These are phyloP conservation scores for Phytophthora ramorum DNA, from an alignment of 352 stramenopile species.

Conservation along the genomic window DNA sequence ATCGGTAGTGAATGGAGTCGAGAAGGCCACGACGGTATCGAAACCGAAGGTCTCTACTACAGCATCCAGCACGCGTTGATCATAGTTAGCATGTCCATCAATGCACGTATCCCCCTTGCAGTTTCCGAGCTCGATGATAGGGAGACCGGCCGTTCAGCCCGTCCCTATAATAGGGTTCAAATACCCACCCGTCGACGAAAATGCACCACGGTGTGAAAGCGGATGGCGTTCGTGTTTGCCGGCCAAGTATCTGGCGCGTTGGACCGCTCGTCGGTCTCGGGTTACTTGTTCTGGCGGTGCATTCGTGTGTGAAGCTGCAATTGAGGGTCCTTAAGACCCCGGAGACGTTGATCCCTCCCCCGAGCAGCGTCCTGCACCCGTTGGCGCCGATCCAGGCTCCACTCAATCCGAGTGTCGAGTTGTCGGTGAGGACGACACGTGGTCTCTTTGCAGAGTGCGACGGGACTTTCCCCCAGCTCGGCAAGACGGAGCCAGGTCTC, in stretches of 20 bases:
- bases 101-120: too few species aligned
- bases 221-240: not conserved
- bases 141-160: too few species aligned
- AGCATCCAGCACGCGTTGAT: too few species aligned
- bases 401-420: conserved; percentile 15
- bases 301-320: not conserved
- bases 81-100: too few species aligned
- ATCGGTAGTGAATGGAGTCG: conserved; percentile 47
- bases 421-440: conserved; percentile 10
- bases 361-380: conserved; percentile 24
- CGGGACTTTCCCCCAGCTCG: conserved; percentile 27
- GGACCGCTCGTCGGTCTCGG: not conserved
- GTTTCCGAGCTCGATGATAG: too few species aligned
- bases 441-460: conserved; percentile 13
- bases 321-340: not conserved
- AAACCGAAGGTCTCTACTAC: conserved; percentile 59
- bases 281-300: not conserved
- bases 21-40: conserved; percentile 60
- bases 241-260: not conserved
- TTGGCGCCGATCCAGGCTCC: conserved; percentile 13
- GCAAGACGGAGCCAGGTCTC: conserved; percentile 22
- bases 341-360: conserved; percentile 2
- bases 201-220: not conserved
- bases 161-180: too few species aligned
- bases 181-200: too few species aligned